phyloP scores from a whole-genome alignment of 164 flowering plant species.

The Magnolia sinica region DNA sequence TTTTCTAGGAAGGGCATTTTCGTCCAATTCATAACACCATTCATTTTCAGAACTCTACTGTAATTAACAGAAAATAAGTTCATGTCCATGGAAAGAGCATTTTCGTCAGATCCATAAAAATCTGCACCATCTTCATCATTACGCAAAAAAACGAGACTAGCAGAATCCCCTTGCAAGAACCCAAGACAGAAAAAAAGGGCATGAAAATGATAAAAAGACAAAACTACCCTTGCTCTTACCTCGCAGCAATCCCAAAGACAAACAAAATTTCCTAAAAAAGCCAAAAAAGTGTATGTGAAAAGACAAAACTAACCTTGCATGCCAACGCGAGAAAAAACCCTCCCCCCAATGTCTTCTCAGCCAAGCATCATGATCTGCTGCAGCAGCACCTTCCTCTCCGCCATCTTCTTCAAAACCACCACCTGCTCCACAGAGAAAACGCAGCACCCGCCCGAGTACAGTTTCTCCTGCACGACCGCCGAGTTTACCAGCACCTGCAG shows the following conservation, averaged over 20 bases:
- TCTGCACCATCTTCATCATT: background rate
- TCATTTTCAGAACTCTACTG: too few relatives aligned
- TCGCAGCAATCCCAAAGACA: background rate
- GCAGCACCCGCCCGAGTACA: constrained; percentile 44
- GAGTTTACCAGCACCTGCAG: constrained; percentile 62
- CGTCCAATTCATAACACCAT: too few relatives aligned
- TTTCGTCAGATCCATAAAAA: background rate
- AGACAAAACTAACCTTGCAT: background rate
- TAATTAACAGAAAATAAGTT: too few relatives aligned
- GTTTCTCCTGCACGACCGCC: constrained; percentile 42
- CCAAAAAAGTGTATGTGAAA: background rate
- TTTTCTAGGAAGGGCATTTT: too few relatives aligned
- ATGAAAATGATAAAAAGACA: background rate
- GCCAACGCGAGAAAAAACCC: background rate
- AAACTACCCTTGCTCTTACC: background rate
- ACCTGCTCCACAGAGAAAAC: constrained; percentile 59
- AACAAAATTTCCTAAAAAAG: background rate
- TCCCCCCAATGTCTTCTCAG: background rate
- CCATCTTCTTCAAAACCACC: constrained; percentile 19
- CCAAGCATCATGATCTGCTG: background rate
- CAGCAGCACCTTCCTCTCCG: constrained; percentile 13
- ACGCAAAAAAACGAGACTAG: background rate
- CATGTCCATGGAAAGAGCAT: background rate
- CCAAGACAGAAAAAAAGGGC: background rate
- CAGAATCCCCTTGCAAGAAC: background rate